These are phyloP conservation scores for Trypanosomatidae sp. DNA, from an alignment of 208 protist genomes.

Conservation along the genomic window DNA sequence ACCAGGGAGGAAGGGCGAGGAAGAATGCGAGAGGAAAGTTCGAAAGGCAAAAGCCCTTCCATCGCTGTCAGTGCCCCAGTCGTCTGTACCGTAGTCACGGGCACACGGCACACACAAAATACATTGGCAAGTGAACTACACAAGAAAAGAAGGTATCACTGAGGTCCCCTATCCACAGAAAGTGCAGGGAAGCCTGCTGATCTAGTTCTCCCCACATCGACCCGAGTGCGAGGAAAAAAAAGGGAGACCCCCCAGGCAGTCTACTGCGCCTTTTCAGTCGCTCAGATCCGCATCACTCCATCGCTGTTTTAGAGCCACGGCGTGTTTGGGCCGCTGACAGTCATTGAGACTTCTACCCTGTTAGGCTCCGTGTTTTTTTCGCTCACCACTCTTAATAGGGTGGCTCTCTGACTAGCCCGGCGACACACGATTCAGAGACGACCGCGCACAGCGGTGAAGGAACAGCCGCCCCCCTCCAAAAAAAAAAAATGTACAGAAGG, in stretches of 20 bases:
- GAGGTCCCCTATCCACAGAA: neutral
- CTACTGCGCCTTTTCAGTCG: neutral
- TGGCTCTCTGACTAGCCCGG: neutral
- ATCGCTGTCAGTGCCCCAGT: neutral
- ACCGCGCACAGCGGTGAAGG: neutral
- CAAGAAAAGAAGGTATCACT: neutral
- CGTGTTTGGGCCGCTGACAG: neutral
- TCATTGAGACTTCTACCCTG: neutral
- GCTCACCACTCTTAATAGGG: neutral
- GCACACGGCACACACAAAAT: constrained; percentile 1
- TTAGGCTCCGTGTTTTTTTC: neutral
- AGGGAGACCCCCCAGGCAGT: neutral
- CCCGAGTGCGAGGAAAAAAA: neutral
- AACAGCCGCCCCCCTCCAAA: neutral
- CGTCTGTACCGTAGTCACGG: neutral
- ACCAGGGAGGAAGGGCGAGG: neutral
- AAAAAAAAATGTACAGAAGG: neutral
- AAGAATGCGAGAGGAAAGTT: too few relatives aligned
- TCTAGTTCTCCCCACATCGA: neutral
- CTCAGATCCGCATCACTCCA: neutral
- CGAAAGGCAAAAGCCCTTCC: neutral
- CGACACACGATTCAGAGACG: neutral
- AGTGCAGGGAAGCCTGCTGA: neutral
- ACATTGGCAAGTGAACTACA: neutral
- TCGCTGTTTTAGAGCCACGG: neutral